phyloP scores from a whole-genome alignment of 495 filamentous ascomycete species.

The Halenospora varia region DNA sequence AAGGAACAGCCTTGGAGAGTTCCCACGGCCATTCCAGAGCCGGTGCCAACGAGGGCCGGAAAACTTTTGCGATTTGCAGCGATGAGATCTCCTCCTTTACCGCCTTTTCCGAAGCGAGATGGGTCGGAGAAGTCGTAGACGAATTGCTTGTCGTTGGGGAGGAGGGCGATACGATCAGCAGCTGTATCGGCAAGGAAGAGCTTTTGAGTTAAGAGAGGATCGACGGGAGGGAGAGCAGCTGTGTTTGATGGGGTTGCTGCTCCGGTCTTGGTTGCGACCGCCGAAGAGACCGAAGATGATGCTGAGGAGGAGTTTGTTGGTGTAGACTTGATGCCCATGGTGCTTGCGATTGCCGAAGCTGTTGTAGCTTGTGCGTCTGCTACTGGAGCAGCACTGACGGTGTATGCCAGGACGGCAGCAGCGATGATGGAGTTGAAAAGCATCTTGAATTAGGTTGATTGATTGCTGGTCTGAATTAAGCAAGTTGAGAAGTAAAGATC shows the following conservation, averaged over 20 bases:
- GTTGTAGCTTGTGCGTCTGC: background rate
- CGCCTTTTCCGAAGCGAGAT: constrained; percentile 13
- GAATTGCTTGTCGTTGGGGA: constrained; percentile 29
- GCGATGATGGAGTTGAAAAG: constrained; percentile 19
- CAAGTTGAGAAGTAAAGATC: background rate
- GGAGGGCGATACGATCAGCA: constrained; percentile 28
- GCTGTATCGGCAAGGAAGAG: constrained; percentile 24
- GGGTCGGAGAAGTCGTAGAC: constrained; percentile 28
- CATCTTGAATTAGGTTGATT: constrained; percentile 17
- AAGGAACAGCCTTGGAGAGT: constrained; percentile 40
- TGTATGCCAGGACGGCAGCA: constrained; percentile 19
- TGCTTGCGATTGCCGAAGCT: background rate
- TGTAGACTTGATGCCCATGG: no score
- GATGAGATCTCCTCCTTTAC: constrained; percentile 25
- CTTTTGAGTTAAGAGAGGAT: constrained; percentile 15
- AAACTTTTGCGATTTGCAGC: constrained; percentile 38
- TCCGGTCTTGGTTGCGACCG: no score
- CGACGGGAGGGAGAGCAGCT: constrained; percentile 1
- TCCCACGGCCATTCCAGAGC: constrained; percentile 34
- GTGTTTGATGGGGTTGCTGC: constrained; percentile 2
- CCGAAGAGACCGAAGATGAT: no score
- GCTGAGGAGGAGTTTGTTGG: no score
- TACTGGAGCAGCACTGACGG: constrained; percentile 11
- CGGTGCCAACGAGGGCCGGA: constrained; percentile 38
- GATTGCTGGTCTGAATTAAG: background rate